phyloP scores from a whole-genome alignment of 73 alveolate genomes.

The Paramecium sexaurelia region DNA sequence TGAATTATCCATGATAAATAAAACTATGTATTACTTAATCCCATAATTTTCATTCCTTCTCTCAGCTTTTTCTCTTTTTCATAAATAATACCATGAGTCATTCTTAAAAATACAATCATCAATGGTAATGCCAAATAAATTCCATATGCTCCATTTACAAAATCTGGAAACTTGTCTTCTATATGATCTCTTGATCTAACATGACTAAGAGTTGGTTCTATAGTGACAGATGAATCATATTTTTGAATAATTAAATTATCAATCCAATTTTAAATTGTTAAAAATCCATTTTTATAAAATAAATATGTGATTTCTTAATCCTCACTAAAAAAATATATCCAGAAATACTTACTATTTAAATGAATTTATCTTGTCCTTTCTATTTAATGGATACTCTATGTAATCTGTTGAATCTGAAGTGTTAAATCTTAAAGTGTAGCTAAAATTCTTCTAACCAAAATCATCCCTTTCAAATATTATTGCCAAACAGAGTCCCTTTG shows the following conservation, averaged over 20 bases:
- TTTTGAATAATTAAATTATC: slow-evolving; percentile 8
- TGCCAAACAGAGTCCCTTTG: background rate
- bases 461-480: background rate
- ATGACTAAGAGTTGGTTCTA: background rate
- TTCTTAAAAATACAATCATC: slow-evolving; percentile 81
- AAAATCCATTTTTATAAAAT: background rate
- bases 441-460: background rate
- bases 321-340: background rate
- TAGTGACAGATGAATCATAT: background rate
- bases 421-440: slow-evolving; percentile 25
- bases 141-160: slow-evolving; percentile 63
- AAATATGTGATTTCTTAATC: background rate
- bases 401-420: slow-evolving; percentile 36
- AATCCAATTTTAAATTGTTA: background rate
- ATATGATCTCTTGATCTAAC: background rate
- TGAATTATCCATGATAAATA: slow-evolving; percentile 85
- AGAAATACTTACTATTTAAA: background rate
- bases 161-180: background rate
- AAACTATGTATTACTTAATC: slow-evolving; percentile 87
- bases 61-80: slow-evolving; percentile 93
- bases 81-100: slow-evolving; percentile 80
- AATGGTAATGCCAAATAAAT: slow-evolving; percentile 81
- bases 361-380: background rate
- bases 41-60: slow-evolving; percentile 99
- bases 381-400: background rate